Base-by-base conservation (phyloP, 192 early-diverging fungal species). In the Backusella morwellensis region DNA sequence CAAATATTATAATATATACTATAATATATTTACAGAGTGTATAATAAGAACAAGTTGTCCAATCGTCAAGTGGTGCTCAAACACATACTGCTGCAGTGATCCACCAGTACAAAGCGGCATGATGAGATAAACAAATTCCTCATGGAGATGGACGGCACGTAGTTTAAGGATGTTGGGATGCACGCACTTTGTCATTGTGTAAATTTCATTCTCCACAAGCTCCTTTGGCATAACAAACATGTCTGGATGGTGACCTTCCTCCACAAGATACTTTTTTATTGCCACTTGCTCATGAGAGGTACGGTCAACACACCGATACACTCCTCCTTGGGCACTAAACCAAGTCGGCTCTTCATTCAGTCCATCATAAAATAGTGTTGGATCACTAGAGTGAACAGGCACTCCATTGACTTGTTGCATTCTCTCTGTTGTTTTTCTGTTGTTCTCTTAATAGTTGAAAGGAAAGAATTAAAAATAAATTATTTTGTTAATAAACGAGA, bases 391-490 rank as follows among this genome's bases (percentile, higher is more conserved):
- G 47, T 79, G 74, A 44, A 80, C 79, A 38, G 75, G 75, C 35
- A 83, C 71, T 35, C 82, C 78, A 75, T 80, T 80, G 29, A 83
- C 82, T 59, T 82, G 80, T 41, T 82, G 80, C 80, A 82, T 77
- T 6, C 17, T 50, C 47, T 50, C 6, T 50, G 17, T 50, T 50
- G 47, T 50, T 19, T 17, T 50, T 50, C 0, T 19, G 0, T 19
- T 50, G 17, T 50, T 50, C 4, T 50, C 19, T 17, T 50, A 19
- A 17, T 47, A 19, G 15, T 50, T 50, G 1, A 50, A n/a, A 3
- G 42, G 19, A 44, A 50, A 50, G 15, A 50, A 50, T 50, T 19
- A 44, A 15, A 44, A 44, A 15, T 4, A 44, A 6, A 50, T 19
- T 50, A 50, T 19, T 19, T n/a, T 50, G 15, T n/a, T 19, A 50